Conservation (phyloP, 768 basidiomycete genomes). For the Russula sp. region DNA sequence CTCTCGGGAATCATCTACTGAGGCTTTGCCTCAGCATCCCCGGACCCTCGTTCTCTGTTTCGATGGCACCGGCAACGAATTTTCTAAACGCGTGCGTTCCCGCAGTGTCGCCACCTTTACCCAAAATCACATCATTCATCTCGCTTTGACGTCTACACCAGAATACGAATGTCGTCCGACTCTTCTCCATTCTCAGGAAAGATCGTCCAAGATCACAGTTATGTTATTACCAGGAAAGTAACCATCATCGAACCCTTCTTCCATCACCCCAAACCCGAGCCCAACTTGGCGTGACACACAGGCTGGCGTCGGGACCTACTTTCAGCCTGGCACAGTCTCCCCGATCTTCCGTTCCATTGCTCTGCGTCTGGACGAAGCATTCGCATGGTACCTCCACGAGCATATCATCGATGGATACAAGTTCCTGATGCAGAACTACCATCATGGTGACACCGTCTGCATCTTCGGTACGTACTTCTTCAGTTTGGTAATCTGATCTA, state of each 20-base stretch:
- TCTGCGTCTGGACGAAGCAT: not conserved
- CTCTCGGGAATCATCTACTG: too few relatives aligned
- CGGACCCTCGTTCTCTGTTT: constrained; percentile 1
- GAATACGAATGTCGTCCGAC: constrained; percentile 65
- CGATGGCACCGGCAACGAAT: not conserved
- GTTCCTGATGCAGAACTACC: constrained; percentile 74
- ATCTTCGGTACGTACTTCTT: constrained; percentile 46
- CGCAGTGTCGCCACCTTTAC: too few relatives aligned
- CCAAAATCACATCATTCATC: too few relatives aligned
- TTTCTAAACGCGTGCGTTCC: not conserved
- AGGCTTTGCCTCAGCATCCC: not conserved
- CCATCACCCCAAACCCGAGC: not conserved
- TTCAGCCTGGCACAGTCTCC: constrained; percentile 9
- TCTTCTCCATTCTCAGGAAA: constrained; percentile 62
- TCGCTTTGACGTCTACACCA: constrained; percentile 30
- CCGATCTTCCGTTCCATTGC: constrained; percentile 2
- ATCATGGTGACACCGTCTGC: constrained; percentile 64
- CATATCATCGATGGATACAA: constrained; percentile 55
- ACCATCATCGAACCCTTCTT: not conserved
- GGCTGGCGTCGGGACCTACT: constrained; percentile 11
- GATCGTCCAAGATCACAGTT: constrained; percentile 30
- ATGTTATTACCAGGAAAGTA: constrained; percentile 9
- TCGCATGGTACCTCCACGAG: constrained; percentile 10
- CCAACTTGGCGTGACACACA: not conserved
- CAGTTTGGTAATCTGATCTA: not conserved